Evolutionary conservation across 768 basidiomycete genomes (phyloP).

Genomic region (Tulasnella calospora): DNA sequence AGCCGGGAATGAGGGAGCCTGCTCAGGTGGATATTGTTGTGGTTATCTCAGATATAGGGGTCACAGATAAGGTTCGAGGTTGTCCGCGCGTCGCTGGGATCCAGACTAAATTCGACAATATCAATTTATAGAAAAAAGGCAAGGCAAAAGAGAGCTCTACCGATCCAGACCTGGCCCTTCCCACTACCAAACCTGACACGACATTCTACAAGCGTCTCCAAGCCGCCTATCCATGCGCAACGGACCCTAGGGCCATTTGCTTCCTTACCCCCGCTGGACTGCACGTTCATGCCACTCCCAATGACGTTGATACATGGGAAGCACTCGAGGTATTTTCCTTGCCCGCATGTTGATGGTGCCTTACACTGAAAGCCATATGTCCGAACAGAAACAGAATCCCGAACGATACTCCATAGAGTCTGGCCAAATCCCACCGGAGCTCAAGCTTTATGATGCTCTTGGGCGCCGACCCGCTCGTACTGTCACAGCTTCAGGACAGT

Average conservation of each 20-base stretch:
- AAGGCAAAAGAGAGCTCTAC: background rate
- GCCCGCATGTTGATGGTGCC: background rate
- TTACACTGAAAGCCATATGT: background rate
- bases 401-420: background rate
- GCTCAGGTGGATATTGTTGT: background rate
- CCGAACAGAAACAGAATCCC: background rate
- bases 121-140: background rate
- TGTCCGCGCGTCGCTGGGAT: background rate
- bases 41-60: background rate
- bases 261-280: background rate
- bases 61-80: background rate
- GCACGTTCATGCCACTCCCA: background rate
- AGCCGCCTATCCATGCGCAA: background rate
- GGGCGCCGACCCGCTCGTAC: background rate
- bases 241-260: background rate
- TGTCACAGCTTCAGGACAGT: background rate
- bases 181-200: background rate
- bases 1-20: background rate
- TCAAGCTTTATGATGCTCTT: background rate
- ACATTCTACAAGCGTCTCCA: background rate
- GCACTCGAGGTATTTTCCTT: background rate
- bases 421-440: background rate
- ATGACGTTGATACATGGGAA: background rate
- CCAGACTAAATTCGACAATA: background rate
- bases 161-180: background rate